Percentiles rank a stretch among this genome's conserved stretches.
phyloP scores from a whole-genome alignment of 192 early-diverging fungal genomes.

The Jimgerdemannia lactiflua region DNA sequence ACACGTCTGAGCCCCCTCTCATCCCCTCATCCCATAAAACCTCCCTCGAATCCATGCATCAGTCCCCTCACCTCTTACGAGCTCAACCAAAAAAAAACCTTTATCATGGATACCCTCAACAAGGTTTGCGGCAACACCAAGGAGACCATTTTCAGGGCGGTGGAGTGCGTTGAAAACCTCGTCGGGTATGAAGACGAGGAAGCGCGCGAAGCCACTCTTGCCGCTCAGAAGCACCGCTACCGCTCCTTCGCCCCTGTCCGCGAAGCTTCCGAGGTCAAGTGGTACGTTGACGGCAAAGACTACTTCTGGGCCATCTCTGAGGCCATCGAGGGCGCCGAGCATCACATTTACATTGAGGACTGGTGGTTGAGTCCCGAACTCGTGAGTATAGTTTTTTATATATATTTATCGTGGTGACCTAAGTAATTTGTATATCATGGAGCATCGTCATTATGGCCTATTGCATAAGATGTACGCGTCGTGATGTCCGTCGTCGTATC shows the following conservation, averaged over 20 bases:
- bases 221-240: slow-evolving; percentile 50
- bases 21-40: neutral
- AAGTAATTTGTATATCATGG: too few species aligned
- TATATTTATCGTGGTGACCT: neutral
- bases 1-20: too few species aligned
- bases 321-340: slow-evolving; percentile 65
- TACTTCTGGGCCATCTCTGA: slow-evolving; percentile 80
- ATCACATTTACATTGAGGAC: slow-evolving; percentile 74
- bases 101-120: neutral
- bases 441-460: too few species aligned
- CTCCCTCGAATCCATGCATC: neutral
- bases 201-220: slow-evolving; percentile 31
- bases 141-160: neutral
- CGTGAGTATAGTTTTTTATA: slow-evolving; percentile 27
- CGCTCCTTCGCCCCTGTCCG: slow-evolving; percentile 79
- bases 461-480: too few species aligned
- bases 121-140: neutral
- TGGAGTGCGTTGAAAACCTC: neutral
- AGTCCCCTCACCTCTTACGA: neutral
- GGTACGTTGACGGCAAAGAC: slow-evolving; percentile 82
- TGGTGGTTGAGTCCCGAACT: slow-evolving; percentile 95
- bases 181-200: slow-evolving; percentile 23
- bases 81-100: neutral
- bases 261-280: slow-evolving; percentile 60
- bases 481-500: too few species aligned